Evolutionary conservation across 768 basidiomycete genomes (phyloP), one percentile per base, ranked within the genome.

Genomic region (Kondoa subrosea): DNA sequence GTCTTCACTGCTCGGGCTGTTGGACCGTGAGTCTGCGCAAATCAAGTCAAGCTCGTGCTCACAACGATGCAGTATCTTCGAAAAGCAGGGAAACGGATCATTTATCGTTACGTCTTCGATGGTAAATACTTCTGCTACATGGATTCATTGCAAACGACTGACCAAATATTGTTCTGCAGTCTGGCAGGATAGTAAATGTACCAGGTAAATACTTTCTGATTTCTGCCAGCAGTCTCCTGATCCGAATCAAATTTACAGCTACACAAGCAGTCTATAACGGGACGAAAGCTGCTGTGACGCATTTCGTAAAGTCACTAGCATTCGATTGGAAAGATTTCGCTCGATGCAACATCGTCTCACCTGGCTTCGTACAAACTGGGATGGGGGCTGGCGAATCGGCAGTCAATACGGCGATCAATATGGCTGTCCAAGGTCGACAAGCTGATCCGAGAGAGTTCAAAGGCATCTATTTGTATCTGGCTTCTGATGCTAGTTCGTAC

Each of bases 271-370:
- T 75, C 0, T 78, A 78, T 71, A 77, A 77, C 68, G 73, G 75
- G 3, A 72, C 71, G 21, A 79, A 78, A 66, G 75, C 77, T 2
- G 78, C 71, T 25, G 73, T 77, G 26, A 71, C 70, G 4, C 76
- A 77, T 66, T 70, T 79, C 68, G 76, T 74, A 30, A 71, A 72
- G 59, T 75, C 71, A 29, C 72, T 77, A 62, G 78, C 77, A 0
- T 73, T 72, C 34, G 78, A 79, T 67, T 77, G 77, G 75, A 75
- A 76, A 3, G 70, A 71, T 57, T 70, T 74, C 3, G 76, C 77
- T 26, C 60, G 77, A 29, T 72, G 75, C 67, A 78, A 77, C 70
- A 75, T 67, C 25, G 65, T 73, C 64, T 67, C 69, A 4, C 72
- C 71, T 25, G 71, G 70, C 14, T 34, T 17, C 31, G 25, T 32